phyloP scores from a whole-genome alignment of 257 asterid genomes.

The Craterostigma plantagineum region DNA sequence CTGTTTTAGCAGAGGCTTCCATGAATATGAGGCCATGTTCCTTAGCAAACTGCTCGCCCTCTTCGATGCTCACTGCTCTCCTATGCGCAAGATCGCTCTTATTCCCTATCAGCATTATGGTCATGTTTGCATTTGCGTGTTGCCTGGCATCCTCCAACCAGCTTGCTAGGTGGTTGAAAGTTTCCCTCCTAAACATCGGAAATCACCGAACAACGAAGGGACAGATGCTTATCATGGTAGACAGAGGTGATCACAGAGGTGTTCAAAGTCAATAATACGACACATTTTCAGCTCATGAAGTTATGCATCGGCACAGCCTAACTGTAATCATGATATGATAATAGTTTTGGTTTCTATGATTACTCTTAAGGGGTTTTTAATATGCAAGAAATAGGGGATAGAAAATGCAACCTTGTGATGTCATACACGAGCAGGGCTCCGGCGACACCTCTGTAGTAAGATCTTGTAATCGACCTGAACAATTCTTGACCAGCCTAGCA shows the following conservation, averaged over 20 bases:
- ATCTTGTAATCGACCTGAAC: too few relatives aligned
- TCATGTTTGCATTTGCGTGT: constrained; percentile 77
- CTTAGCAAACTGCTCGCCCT: constrained; percentile 72
- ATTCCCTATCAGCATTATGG: constrained; percentile 71
- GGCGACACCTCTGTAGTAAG: constrained; percentile 46
- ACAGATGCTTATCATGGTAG: too few relatives aligned
- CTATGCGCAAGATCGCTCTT: constrained; percentile 66
- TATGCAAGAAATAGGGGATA: too few relatives aligned
- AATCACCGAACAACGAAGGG: too few relatives aligned
- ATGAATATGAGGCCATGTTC: constrained; percentile 74
- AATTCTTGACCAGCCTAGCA: constrained; percentile 50
- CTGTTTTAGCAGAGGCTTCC: constrained; percentile 86
- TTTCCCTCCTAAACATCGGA: constrained; percentile 49
- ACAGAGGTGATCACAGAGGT: too few relatives aligned
- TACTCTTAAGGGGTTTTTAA: too few relatives aligned
- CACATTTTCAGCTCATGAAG: too few relatives aligned
- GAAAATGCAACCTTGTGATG: constrained; percentile 43
- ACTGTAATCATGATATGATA: too few relatives aligned
- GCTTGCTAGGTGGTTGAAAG: constrained; percentile 78
- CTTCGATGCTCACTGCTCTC: constrained; percentile 76
- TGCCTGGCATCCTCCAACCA: constrained; percentile 92
- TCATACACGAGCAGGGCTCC: constrained; percentile 81
- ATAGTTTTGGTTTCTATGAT: too few relatives aligned
- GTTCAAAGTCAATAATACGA: too few relatives aligned
- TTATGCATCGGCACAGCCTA: too few relatives aligned